Percentiles rank a stretch among this genome's conserved stretches.
Conservation (phyloP, 2,329 filamentous ascomycete genomes). For the Monilinia polystroma region DNA sequence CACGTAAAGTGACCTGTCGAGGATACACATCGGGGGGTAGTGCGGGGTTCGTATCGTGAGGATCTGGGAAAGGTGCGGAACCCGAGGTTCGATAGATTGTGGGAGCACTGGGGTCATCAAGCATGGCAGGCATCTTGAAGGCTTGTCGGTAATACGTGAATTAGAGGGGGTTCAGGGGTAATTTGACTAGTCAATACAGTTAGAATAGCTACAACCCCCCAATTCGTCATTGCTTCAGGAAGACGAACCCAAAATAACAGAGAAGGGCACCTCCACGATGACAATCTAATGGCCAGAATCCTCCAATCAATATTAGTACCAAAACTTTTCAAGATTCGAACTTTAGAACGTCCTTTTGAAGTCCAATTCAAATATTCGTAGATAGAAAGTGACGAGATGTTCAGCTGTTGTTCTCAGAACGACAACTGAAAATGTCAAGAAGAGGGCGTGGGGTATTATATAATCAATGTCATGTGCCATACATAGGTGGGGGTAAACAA, state of each 20-base stretch:
- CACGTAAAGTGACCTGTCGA: conserved; percentile 63
- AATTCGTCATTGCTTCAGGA: neutral
- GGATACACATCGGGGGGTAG: conserved; percentile 50
- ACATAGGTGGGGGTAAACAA: neutral
- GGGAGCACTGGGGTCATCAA: conserved; percentile 58
- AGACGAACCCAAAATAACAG: conserved; percentile 1
- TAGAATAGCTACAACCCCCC: conserved; percentile 2
- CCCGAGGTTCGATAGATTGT: conserved; percentile 56
- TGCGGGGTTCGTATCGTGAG: conserved; percentile 50
- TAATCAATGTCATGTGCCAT: neutral
- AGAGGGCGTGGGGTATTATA: neutral
- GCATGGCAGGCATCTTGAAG: conserved; percentile 56
- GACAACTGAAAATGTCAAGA: conserved; percentile 18
- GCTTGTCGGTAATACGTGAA: conserved; percentile 15
- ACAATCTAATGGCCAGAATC: conserved; percentile 5
- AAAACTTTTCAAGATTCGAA: neutral
- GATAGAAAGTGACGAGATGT: conserved; percentile 22
- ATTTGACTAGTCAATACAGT: neutral
- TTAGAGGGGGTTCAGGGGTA: conserved; percentile 16
- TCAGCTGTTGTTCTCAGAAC: conserved; percentile 25
- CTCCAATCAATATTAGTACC: neutral
- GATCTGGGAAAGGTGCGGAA: conserved; percentile 50
- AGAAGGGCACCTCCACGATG: neutral
- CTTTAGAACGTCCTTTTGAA: neutral
- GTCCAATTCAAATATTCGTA: neutral